Percentiles rank a stretch among this genome's conserved stretches.
These are phyloP conservation scores for Sporothrix schenckii DNA, from an alignment of 2,329 filamentous ascomycete genomes.

Conservation along the genomic window DNA sequence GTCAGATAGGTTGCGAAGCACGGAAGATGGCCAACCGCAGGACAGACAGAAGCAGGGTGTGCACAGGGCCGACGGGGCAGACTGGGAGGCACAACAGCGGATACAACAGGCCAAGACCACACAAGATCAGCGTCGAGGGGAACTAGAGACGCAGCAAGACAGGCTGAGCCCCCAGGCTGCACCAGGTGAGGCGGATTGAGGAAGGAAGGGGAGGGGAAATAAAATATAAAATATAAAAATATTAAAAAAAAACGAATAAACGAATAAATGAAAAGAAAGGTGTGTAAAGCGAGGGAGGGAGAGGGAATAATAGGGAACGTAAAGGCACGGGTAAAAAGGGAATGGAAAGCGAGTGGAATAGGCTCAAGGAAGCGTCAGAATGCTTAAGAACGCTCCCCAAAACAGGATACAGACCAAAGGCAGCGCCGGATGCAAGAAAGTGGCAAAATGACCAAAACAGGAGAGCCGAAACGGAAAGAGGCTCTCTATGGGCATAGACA, in stretches of 20 bases:
- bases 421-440: conserved; percentile 1
- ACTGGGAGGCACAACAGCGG: conserved; percentile 26
- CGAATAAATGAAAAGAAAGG: background rate
- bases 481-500: background rate
- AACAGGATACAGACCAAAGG: conserved; percentile 5
- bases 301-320: conserved; percentile 8
- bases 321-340: conserved; percentile 13
- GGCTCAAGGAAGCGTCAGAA: conserved; percentile 10
- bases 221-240: conserved; percentile 23
- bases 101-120: conserved; percentile 28
- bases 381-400: conserved; percentile 7
- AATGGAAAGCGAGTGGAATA: conserved; percentile 25
- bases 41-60: conserved; percentile 14
- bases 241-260: background rate
- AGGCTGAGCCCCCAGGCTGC: conserved; percentile 28
- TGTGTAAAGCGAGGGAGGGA: background rate
- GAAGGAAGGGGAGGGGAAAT: background rate
- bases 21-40: conserved; percentile 30
- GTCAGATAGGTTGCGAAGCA: conserved; percentile 30
- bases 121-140: background rate
- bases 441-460: background rate
- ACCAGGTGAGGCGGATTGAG: conserved; percentile 29
- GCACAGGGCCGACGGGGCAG: conserved; percentile 14
- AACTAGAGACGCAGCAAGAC: conserved; percentile 24
- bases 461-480: background rate